A percentile compares a stretch with the other conserved stretches of the same genome.
phyloP scores from a whole-genome alignment of 306 rosid species.

The Gynostemma pentaphyllum region DNA sequence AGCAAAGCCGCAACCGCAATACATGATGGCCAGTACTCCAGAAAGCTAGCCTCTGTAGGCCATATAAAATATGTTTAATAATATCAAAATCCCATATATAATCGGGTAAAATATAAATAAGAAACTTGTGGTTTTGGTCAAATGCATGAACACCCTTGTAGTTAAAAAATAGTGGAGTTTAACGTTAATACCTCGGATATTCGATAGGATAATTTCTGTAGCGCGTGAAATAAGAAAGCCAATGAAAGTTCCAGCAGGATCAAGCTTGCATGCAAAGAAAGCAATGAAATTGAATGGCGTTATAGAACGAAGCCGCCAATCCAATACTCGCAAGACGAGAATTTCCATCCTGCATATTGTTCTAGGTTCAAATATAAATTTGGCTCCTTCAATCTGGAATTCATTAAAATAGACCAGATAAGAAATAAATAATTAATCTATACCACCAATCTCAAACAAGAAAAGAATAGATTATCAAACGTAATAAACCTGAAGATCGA shows the following conservation, averaged over 20 bases:
- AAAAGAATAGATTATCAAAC: background rate
- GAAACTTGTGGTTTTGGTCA: no score
- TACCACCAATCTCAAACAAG: background rate
- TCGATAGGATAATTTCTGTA: constrained; percentile 62
- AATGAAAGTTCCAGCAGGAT: constrained; percentile 44
- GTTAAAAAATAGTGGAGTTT: background rate
- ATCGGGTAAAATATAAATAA: no score
- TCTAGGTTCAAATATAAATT: constrained; percentile 71
- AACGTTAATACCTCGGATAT: constrained; percentile 45
- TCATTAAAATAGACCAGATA: background rate
- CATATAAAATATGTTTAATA: background rate
- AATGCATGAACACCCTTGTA: background rate
- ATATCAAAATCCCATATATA: background rate
- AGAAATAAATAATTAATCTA: background rate
- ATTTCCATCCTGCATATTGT: constrained; percentile 83
- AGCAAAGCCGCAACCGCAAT: constrained; percentile 88
- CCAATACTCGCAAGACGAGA: constrained; percentile 64
- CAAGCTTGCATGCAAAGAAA: constrained; percentile 83
- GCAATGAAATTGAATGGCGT: constrained; percentile 86
- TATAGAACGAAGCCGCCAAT: constrained; percentile 91
- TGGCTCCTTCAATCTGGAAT: constrained; percentile 63
- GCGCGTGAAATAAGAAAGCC: constrained; percentile 69
- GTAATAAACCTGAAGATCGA: constrained; percentile 71
- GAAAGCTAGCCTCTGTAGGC: constrained; percentile 64
- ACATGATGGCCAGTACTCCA: constrained; percentile 95